phyloP scores from a whole-genome alignment of 371 early-diverging fungal genomes.

The Mortierella sp. region DNA sequence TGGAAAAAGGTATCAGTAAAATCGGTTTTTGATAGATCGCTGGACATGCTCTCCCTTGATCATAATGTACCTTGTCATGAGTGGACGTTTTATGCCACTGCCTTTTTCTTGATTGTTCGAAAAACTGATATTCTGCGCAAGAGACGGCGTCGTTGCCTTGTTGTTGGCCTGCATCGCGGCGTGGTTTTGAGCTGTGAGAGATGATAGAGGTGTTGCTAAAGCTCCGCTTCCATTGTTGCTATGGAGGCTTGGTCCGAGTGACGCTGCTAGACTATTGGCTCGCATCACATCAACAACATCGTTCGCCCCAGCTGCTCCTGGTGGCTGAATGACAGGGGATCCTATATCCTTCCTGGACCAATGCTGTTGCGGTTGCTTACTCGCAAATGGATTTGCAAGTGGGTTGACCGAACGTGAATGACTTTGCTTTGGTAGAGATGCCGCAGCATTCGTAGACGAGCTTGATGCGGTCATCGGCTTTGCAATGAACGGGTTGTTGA shows the following conservation, averaged over 20 bases:
- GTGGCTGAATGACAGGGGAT: neutral
- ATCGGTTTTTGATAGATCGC: too few species aligned
- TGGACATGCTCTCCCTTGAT: too few species aligned
- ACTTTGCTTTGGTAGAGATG: neutral
- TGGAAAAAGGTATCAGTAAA: neutral
- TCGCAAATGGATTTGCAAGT: neutral
- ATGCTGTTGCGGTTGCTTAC: too few species aligned
- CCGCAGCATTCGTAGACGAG: neutral
- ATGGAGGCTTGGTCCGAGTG: too few species aligned
- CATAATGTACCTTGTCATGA: conserved; percentile 11
- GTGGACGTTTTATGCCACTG: conserved; percentile 32
- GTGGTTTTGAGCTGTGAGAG: conserved; percentile 1
- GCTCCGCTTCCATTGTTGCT: neutral
- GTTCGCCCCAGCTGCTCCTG: too few species aligned
- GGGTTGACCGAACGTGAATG: neutral
- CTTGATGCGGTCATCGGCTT: neutral
- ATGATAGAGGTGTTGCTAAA: neutral
- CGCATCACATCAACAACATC: too few species aligned
- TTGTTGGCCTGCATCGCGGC: neutral
- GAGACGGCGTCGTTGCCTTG: conserved; percentile 2
- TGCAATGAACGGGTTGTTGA: neutral
- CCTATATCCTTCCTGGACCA: too few species aligned
- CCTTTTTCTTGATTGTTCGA: conserved; percentile 8
- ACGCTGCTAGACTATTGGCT: too few species aligned
- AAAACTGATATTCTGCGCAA: neutral